Evolutionary conservation across 1,284 basidiomycete genomes (phyloP), one percentile per base, ranked within the genome.

Genomic region (Inonotus obliquus): DNA sequence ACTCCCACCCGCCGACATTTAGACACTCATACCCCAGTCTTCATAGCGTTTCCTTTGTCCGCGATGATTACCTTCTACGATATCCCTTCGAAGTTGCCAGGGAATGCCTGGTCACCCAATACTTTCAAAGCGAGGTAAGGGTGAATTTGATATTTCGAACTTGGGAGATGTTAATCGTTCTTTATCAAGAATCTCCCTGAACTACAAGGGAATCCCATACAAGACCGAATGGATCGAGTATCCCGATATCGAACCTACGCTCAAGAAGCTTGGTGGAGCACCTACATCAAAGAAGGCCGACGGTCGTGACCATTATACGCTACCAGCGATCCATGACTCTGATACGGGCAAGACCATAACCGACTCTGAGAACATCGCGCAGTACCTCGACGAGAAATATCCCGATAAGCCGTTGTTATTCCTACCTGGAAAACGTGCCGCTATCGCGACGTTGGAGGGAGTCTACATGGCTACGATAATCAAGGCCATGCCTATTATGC

Each of bases 351-450:
- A 48, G 10, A 48, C 57, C 41, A 58, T 68, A 45, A 58, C 64
- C 4, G 64, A 68, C 37, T 68, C 67, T 13, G 60, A 39, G 27
- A 38, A 44, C 1, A 68, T 68, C 44, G 65, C 67, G 17, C 11
- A 53, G 13, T 68, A 67, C 38, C 64, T 68, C 23, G 67, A 68
- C 25, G 54, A 58, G 32, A 63, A 41, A 1, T 68, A 67, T 37
- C 67, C 67, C 2, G 56, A 61, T 44, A 59, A 19, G 17, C 60
- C 59, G 14, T 1, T 25, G 29, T 49, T 64, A 27, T 58, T 65
- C 44, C 65, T 63, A 51, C 48, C 23, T 19, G 48, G 48, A 45
- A 32, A 29, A 11, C 11, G 37, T 13, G 48, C 35, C 9, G 51
- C 37, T 14, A 19, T 47, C 45, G 45, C 45, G 45, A 47, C 19